phyloP scores from a whole-genome alignment of 139 green algal species.

The Tetraselmis striata region DNA sequence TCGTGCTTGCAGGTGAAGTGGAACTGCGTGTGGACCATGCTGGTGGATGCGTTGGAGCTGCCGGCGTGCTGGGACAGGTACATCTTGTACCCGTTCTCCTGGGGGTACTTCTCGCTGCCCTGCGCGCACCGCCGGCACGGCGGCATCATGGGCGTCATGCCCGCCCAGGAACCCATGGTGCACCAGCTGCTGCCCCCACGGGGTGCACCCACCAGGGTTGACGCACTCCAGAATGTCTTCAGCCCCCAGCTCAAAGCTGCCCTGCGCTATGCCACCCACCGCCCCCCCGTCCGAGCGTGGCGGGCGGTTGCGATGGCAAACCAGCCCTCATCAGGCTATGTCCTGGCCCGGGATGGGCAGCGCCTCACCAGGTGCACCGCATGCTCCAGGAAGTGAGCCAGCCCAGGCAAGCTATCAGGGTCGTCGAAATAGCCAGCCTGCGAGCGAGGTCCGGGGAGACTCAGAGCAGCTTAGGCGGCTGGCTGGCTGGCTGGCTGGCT shows the following conservation, averaged over 20 bases:
- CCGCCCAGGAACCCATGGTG: neutral
- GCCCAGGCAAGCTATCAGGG: slow-evolving; percentile 5
- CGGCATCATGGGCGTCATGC: neutral
- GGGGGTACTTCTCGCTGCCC: neutral
- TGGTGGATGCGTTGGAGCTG: neutral
- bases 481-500: too few relatives aligned
- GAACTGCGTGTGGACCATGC: slow-evolving; percentile 48
- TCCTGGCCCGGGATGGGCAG: too few relatives aligned
- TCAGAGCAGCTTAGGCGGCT: neutral
- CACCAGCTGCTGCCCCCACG: too few relatives aligned
- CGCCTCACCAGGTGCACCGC: neutral
- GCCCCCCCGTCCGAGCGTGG: too few relatives aligned
- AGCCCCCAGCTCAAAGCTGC: too few relatives aligned
- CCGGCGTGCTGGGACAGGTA: neutral
- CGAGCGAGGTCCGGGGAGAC: too few relatives aligned
- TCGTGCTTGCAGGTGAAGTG: slow-evolving; percentile 23
- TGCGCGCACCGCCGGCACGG: too few relatives aligned
- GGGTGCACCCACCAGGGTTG: too few relatives aligned
- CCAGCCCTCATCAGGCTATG: too few relatives aligned
- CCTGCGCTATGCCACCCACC: too few relatives aligned
- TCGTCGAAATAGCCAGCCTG: slow-evolving; percentile 50
- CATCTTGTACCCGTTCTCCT: neutral
- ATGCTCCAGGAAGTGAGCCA: neutral
- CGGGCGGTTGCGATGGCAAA: too few relatives aligned
- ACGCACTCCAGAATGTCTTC: too few relatives aligned